Conservation (phyloP, 129 eudicot species). For the Solidago caesia region DNA sequence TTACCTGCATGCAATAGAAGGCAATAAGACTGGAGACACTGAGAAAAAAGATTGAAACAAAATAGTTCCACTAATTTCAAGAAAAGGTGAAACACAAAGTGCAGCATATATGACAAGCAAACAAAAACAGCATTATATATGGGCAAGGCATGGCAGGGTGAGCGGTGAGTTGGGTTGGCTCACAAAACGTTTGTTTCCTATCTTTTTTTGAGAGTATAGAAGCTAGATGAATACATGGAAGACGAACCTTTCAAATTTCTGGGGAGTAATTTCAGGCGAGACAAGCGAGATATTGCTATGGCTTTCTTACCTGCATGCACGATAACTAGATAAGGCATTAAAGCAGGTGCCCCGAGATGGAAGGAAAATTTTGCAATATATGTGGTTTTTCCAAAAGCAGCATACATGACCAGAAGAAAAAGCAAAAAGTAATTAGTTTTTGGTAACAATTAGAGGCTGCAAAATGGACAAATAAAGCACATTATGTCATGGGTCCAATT, state of each 20-base stretch:
- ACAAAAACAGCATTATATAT: background rate
- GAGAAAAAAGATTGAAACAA: background rate
- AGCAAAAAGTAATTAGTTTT: background rate
- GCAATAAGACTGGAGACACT: background rate
- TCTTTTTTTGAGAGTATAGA: background rate
- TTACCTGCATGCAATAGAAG: constrained; percentile 1
- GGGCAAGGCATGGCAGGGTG: background rate
- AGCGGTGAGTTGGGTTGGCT: background rate
- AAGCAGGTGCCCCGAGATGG: background rate
- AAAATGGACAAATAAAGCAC: background rate
- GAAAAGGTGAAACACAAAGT: background rate
- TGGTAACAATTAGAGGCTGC: background rate
- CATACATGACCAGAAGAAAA: background rate
- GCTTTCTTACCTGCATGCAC: constrained; percentile 11
- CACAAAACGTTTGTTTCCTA: background rate
- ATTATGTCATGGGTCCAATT: background rate
- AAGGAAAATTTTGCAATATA: background rate
- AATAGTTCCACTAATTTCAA: background rate
- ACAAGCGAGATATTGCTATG: constrained; percentile 1
- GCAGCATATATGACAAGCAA: background rate
- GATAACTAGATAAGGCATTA: background rate
- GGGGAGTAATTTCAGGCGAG: background rate
- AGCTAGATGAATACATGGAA: background rate
- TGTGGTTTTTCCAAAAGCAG: background rate
- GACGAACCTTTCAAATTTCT: background rate